Evolutionary conservation across 768 basidiomycete species (phyloP), one percentile per base, ranked within the genome.

Genomic region (Suillus discolor): DNA sequence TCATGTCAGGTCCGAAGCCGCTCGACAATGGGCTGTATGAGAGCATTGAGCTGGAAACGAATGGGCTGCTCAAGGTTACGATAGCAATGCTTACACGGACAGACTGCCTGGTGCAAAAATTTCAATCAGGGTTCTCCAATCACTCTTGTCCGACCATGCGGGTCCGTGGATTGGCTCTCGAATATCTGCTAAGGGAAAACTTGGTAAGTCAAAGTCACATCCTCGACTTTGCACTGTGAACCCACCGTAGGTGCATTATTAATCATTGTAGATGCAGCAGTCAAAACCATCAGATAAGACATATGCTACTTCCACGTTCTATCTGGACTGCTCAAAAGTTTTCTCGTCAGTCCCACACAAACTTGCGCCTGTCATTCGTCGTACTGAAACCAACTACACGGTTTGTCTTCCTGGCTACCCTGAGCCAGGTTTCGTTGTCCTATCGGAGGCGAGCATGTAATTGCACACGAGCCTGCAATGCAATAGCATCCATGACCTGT

Each of bases 361-460:
- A 18, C 9, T 31, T 31, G 8, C 9, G 13, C 15, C 51, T 31
- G 16, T 16, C 16, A 53, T 53, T 53, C 16, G 28, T 53, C 1
- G 15, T 53, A 18, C 16, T 4, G 4, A 53, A 66, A 73, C 36
- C 71, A 70, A 13, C 66, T 23, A 62, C 69, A 73, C 12, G 70
- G 38, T 16, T 66, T 73, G 0, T 65, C 66, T 0, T 38, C 42
- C 28, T 55, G 53, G 3, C 63, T 62, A 28, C 70, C 73, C 18
- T n/a, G 25, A 54, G 60, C 15, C 69, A 71, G 39, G 67, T 75
- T 57, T 67, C 63, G 39, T 74, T 68, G 61, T 65, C 65, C 20
- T 28, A 42, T 28, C 53, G 25, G n/a, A 72, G 59, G 45, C 61
- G 66, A 0, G 23, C 38, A 18, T 69, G 28, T 31, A 31, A 53